Conservation (phyloP, 1,139 yeast species). For the Diutina sp. region DNA sequence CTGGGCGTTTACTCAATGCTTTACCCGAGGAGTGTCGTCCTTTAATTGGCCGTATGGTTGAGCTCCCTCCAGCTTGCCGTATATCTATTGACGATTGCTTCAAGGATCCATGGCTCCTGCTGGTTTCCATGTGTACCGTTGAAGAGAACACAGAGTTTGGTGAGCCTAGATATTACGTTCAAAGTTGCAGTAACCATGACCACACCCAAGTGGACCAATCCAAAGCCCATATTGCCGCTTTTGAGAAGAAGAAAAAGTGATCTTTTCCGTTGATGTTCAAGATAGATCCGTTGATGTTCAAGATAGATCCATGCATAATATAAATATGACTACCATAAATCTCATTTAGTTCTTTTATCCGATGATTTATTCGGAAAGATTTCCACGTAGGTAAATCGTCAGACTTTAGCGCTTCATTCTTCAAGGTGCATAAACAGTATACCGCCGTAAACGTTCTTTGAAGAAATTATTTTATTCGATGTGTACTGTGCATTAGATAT, state of each 20-base stretch:
- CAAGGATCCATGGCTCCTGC: slow-evolving; percentile 61
- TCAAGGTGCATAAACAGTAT: no score
- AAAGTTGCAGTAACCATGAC: slow-evolving; percentile 44
- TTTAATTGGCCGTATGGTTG: slow-evolving; percentile 63
- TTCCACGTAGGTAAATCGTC: no score
- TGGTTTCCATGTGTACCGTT: slow-evolving; percentile 58
- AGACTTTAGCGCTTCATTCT: no score
- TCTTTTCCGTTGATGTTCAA: no score
- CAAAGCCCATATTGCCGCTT: slow-evolving; percentile 89
- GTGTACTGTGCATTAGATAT: no score
- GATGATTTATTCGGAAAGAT: no score
- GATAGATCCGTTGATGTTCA: no score
- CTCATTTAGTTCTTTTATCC: no score
- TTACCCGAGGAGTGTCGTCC: slow-evolving; percentile 57
- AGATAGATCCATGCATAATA: no score
- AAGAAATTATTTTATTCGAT: no score
- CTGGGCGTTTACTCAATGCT: slow-evolving; percentile 55
- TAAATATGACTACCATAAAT: no score
- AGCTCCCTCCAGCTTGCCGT: slow-evolving; percentile 75
- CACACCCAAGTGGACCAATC: slow-evolving; percentile 88
- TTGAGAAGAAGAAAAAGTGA: slow-evolving; percentile 53
- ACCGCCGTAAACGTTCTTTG: no score
- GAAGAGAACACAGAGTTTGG: slow-evolving; percentile 25
- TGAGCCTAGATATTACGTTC: slow-evolving; percentile 19
- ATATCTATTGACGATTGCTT: slow-evolving; percentile 77